Evolutionary conservation across 192 early-diverging fungal genomes (phyloP).

Genomic region (Backusella tarrabulga): DNA sequence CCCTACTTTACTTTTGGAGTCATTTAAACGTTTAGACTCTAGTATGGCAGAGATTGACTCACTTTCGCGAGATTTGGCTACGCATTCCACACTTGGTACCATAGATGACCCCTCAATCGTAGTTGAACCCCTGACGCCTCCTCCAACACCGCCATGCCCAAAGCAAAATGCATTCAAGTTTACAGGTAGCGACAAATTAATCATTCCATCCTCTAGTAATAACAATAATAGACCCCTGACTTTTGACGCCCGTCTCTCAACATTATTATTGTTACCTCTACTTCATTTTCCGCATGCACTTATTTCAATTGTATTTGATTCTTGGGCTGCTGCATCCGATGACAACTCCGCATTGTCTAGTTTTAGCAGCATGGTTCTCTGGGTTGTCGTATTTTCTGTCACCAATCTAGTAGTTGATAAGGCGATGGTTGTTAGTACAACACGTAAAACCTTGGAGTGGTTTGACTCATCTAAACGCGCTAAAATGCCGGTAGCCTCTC

Average conservation of each 20-base stretch:
- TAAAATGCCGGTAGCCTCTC: not conserved
- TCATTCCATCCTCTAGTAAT: not conserved
- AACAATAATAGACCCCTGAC: not conserved
- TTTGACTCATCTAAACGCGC: not conserved
- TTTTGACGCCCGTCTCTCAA: constrained; percentile 1
- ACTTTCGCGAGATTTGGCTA: constrained; percentile 22
- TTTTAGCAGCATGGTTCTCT: constrained; percentile 4
- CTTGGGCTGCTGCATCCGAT: not conserved
- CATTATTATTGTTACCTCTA: constrained; percentile 6
- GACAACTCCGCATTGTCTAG: not conserved
- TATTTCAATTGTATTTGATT: constrained; percentile 16
- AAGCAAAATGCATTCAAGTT: not conserved
- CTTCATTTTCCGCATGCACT: constrained; percentile 16
- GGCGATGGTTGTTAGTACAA: not conserved
- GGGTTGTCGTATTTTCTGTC: constrained; percentile 5
- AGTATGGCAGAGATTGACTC: constrained; percentile 22
- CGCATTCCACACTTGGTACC: not conserved
- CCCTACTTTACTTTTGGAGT: constrained; percentile 8
- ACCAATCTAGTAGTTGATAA: constrained; percentile 11
- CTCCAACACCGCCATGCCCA: constrained; percentile 2
- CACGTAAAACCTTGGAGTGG: not conserved
- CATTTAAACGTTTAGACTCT: constrained; percentile 21
- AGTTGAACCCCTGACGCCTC: not conserved
- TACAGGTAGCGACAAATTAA: not conserved
- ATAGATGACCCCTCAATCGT: not conserved